phyloP scores from a whole-genome alignment of 1,284 basidiomycete species.

The Ganoderma resinaceum region DNA sequence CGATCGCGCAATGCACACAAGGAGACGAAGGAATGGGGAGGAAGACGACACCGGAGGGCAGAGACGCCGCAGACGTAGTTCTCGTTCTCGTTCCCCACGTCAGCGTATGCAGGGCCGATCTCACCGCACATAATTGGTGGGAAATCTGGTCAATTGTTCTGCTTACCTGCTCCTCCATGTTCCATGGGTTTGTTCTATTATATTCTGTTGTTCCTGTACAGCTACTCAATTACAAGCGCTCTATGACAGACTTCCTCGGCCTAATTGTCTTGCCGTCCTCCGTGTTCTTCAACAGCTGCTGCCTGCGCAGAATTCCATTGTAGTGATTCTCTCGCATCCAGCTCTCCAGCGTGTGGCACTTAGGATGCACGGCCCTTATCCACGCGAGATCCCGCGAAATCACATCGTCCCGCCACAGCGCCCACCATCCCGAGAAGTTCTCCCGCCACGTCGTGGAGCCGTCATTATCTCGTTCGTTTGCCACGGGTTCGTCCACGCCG shows the following conservation, averaged over 20 bases:
- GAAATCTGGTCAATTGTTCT: neutral
- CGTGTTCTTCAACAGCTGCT: constrained; percentile 27
- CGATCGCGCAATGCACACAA: neutral
- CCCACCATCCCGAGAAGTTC: constrained; percentile 53
- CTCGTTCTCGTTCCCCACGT: constrained; percentile 33
- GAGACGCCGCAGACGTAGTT: constrained; percentile 18
- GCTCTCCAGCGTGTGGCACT: constrained; percentile 32
- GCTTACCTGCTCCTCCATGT: neutral
- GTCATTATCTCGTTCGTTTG: constrained; percentile 33
- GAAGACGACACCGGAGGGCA: neutral
- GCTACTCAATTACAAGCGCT: constrained; percentile 11
- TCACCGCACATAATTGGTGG: constrained; percentile 3
- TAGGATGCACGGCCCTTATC: constrained; percentile 47
- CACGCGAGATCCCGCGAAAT: constrained; percentile 51
- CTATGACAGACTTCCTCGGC: constrained; percentile 16
- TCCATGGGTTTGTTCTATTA: neutral
- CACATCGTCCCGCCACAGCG: constrained; percentile 49
- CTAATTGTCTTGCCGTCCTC: constrained; percentile 31
- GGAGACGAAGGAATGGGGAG: neutral
- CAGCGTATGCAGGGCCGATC: constrained; percentile 6
- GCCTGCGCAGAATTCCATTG: constrained; percentile 20
- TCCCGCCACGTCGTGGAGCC: constrained; percentile 45
- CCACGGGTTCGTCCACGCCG: constrained; percentile 44
- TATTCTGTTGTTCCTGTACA: neutral
- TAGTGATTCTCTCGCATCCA: constrained; percentile 39